A percentile compares a stretch with the other conserved stretches of the same genome.
Conservation (phyloP, 306 rosid species). For the Boehmeria nivea region DNA sequence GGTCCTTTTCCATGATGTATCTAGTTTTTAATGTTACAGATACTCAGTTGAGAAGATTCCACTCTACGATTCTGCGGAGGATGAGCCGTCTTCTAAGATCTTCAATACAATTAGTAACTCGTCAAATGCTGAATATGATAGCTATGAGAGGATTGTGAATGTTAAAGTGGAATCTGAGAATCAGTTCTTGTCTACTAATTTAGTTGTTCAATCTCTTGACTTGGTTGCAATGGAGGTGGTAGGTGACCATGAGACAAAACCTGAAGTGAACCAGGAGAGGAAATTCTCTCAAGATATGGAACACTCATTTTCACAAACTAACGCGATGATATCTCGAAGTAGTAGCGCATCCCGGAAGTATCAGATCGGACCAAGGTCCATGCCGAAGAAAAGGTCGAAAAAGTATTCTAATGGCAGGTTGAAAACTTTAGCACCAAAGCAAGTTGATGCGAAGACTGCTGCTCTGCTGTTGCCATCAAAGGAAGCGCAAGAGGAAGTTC, state of each 20-base stretch:
- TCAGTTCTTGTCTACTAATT: conserved; percentile 38
- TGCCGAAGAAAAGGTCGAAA: conserved; percentile 57
- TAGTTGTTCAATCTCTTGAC: conserved; percentile 43
- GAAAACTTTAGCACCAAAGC: conserved; percentile 48
- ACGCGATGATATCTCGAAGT: conserved; percentile 72
- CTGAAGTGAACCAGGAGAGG: conserved; percentile 46
- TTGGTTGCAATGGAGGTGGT: conserved; percentile 41
- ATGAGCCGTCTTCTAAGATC: conserved; percentile 60
- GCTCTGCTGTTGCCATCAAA: conserved; percentile 55
- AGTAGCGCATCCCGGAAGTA: too few species aligned
- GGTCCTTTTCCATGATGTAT: not conserved
- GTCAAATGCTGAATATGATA: conserved; percentile 28
- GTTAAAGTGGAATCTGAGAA: conserved; percentile 38
- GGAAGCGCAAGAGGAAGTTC: conserved; percentile 79
- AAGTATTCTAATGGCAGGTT: conserved; percentile 47
- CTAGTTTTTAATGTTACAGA: conserved; percentile 33
- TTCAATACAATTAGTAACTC: conserved; percentile 19
- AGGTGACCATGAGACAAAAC: conserved; percentile 37
- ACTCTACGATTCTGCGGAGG: conserved; percentile 90
- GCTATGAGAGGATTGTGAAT: conserved; percentile 34
- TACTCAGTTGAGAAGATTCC: conserved; percentile 95
- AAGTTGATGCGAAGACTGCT: conserved; percentile 60
- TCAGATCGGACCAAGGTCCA: conserved; percentile 53
- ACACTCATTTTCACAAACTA: conserved; percentile 46
- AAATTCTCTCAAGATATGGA: conserved; percentile 42